Evolutionary conservation across 2,329 filamentous ascomycete species (phyloP), one percentile per base, ranked within the genome.

Genomic region (Scytalidium sp.): DNA sequence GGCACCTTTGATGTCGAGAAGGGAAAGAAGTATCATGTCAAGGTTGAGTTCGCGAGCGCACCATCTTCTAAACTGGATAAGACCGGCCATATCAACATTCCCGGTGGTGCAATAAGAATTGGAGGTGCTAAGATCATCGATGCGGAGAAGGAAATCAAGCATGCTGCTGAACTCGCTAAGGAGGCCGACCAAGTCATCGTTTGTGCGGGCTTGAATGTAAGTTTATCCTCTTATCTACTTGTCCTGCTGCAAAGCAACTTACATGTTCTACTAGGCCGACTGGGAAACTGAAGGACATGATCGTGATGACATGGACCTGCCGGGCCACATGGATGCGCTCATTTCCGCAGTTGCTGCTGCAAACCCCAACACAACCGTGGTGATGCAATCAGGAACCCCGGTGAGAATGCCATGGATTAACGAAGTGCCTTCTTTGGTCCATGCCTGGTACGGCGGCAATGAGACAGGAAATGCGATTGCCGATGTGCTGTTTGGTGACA

Each of bases 361-460:
- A 1, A 91, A 92, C 64, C 74, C 83, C 3, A 84, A 84, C 49
- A 85, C 86, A 1, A 81, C 83, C 1, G 81, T 94, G 2, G 84
- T 92, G 2, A 83, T 89, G 63, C 88, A 92, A 60, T 89, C 86
- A 0, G 89, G 88, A 29, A 90, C 87, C 0, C 88, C 88, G 0
- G 79, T 88, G 20, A 75, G 79, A 48, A 85, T 90, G 84, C 85
- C 86, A 1, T 89, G 85, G 85, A 73, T 80, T 1, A 64, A 72
- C 15, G 67, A 75, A 25, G 79, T 60, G 2, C 65, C 69, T 7
- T 80, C 83, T 1, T 72, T 92, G 2, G 63, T 91, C 1, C 87
- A 92, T 61, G 88, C 88, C 7, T 94, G 88, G 88, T 94, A 91
- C 61, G 87, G 88, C 52, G 89, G 90, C n/a, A 90, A 94, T 61